These are phyloP conservation scores for Pichia sp. DNA, from an alignment of 1,139 yeast species.

Conservation along the genomic window DNA sequence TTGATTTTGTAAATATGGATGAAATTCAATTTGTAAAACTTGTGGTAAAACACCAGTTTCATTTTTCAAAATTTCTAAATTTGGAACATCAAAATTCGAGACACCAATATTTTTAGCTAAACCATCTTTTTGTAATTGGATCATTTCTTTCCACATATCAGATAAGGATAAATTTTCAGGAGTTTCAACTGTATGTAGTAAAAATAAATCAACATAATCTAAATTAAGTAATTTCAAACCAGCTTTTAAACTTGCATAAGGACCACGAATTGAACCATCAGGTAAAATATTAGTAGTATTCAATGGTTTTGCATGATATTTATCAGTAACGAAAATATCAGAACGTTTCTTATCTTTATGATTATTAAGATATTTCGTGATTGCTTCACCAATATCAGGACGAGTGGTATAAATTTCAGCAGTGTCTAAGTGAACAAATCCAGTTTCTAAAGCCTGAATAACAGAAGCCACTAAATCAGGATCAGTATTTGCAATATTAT, in stretches of 20 bases:
- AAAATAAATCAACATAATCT: slow-evolving; percentile 62
- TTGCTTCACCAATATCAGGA: slow-evolving; percentile 47
- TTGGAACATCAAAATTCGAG: slow-evolving; percentile 47
- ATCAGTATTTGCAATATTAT: slow-evolving; percentile 27
- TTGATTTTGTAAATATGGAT: slow-evolving; percentile 64
- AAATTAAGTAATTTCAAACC: slow-evolving; percentile 43
- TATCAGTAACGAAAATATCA: slow-evolving; percentile 51
- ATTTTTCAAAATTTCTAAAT: slow-evolving; percentile 41
- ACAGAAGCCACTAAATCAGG: slow-evolving; percentile 39
- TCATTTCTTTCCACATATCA: slow-evolving; percentile 50
- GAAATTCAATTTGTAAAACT: slow-evolving; percentile 66
- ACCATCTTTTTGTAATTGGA: slow-evolving; percentile 41
- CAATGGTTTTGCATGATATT: slow-evolving; percentile 32
- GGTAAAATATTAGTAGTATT: slow-evolving; percentile 1
- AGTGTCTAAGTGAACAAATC: slow-evolving; percentile 49
- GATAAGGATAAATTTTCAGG: slow-evolving; percentile 38
- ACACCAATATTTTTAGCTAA: slow-evolving; percentile 58
- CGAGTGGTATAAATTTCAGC: slow-evolving; percentile 58
- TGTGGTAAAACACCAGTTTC: slow-evolving; percentile 47
- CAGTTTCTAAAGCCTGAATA: slow-evolving; percentile 37
- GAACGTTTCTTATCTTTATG: slow-evolving; percentile 39
- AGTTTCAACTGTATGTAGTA: slow-evolving; percentile 54
- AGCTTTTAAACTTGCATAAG: slow-evolving; percentile 43
- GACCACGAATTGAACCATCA: slow-evolving; percentile 34
- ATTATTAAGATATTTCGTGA: slow-evolving; percentile 19